These are phyloP conservation scores for Zea mays DNA, from an alignment of 176 grass and related monocot species.

Conservation along the genomic window Zm-B73-REFERENCE-NAM-5.0 NC_050102.1:149973501-149974000, in stretches of 20 bases:
- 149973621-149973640: conserved; percentile 37
- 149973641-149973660: conserved; percentile 94
- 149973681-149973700: conserved; percentile 90
- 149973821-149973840: conserved; percentile 32
- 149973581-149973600: not conserved
- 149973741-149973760: conserved; percentile 92
- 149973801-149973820: conserved; percentile 33
- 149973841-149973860: conserved; percentile 36
- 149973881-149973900: conserved; percentile 21
- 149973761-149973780: conserved; percentile 86
- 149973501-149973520: too few relatives aligned
- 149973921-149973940: conserved; percentile 35
- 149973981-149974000: conserved; percentile 83
- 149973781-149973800: conserved; percentile 55
- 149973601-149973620: conserved; percentile 5
- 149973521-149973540: too few relatives aligned
- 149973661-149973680: conserved; percentile 88
- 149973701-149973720: conserved; percentile 91
- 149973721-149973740: conserved; percentile 90
- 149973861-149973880: conserved; percentile 37
- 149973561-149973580: too few relatives aligned
- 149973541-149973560: too few relatives aligned
- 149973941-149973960: conserved; percentile 32
- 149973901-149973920: conserved; percentile 10
- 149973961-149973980: conserved; percentile 33